These are phyloP conservation scores for Xerocomellus dryophilus DNA, from an alignment of 768 basidiomycete species.

Conservation along the genomic window DNA sequence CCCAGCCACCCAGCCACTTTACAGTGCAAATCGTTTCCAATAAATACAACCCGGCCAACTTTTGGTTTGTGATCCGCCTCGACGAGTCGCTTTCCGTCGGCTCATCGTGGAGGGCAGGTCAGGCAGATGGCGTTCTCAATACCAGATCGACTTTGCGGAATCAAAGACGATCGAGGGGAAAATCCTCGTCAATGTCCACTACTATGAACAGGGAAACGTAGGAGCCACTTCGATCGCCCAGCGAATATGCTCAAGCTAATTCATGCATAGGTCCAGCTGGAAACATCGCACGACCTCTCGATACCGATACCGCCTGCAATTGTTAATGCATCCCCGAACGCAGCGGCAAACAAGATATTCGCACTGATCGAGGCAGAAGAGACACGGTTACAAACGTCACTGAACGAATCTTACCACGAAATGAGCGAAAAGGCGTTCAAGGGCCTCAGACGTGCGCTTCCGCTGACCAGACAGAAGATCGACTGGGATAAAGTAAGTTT, in stretches of 20 bases:
- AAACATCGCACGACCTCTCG: constrained; percentile 65
- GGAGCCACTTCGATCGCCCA: constrained; percentile 18
- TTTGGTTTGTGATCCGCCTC: constrained; percentile 56
- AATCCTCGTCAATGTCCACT: constrained; percentile 85
- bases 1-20: constrained; percentile 47
- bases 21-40: constrained; percentile 88
- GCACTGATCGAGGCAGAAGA: constrained; percentile 82
- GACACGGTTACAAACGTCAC: constrained; percentile 68
- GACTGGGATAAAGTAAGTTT: constrained; percentile 87
- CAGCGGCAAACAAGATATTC: constrained; percentile 68
- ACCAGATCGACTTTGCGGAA: constrained; percentile 61
- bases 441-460: constrained; percentile 83
- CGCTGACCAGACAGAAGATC: constrained; percentile 88
- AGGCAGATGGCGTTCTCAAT: constrained; percentile 91
- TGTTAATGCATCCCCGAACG: constrained; percentile 45
- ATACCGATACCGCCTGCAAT: constrained; percentile 62
- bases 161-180: constrained; percentile 63
- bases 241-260: background rate
- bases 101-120: constrained; percentile 53
- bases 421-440: constrained; percentile 95
- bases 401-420: constrained; percentile 81
- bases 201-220: constrained; percentile 97
- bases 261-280: constrained; percentile 75
- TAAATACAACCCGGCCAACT: constrained; percentile 92
- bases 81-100: background rate